Conservation (phyloP, 2,329 filamentous ascomycete species). For the Alternaria atra region DNA sequence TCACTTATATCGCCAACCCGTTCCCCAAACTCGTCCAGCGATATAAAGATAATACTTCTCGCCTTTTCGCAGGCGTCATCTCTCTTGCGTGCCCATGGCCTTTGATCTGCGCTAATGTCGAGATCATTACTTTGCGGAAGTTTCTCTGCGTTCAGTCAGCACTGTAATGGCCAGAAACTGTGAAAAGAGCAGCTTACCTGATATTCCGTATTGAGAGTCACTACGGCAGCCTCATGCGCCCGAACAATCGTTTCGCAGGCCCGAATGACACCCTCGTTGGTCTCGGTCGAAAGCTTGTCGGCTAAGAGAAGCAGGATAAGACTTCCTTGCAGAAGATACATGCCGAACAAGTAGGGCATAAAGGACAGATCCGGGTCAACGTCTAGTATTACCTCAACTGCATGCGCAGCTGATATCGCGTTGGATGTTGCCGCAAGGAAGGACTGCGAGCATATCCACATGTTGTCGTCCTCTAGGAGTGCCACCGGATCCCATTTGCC, state of each 20-base stretch:
- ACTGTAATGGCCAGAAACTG: background rate
- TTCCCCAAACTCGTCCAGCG: slow-evolving; percentile 60
- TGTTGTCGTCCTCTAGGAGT: slow-evolving; percentile 86
- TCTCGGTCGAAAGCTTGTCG: slow-evolving; percentile 86
- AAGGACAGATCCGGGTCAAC: slow-evolving; percentile 91
- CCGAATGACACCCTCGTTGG: slow-evolving; percentile 81
- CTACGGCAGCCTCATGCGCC: slow-evolving; percentile 92
- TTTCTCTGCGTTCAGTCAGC: slow-evolving; percentile 55
- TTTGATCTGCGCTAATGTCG: slow-evolving; percentile 51
- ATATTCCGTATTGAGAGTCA: slow-evolving; percentile 94
- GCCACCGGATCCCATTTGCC: slow-evolving; percentile 96
- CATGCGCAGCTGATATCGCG: slow-evolving; percentile 87
- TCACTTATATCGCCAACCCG: slow-evolving; percentile 48
- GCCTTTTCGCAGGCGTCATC: slow-evolving; percentile 52
- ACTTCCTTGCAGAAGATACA: slow-evolving; percentile 89
- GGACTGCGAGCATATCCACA: slow-evolving; percentile 90
- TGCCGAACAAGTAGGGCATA: slow-evolving; percentile 97
- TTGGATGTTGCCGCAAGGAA: slow-evolving; percentile 89
- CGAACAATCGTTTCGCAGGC: slow-evolving; percentile 93
- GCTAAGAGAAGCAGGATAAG: slow-evolving; percentile 87
- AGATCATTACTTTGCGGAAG: slow-evolving; percentile 63
- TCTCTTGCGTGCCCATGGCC: slow-evolving; percentile 48
- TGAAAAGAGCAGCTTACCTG: slow-evolving; percentile 65
- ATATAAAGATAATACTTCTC: slow-evolving; percentile 63
- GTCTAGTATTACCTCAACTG: slow-evolving; percentile 84